A percentile compares a stretch with the other conserved stretches of the same genome.
Evolutionary conservation across 768 basidiomycete genomes (phyloP).

Genomic region (Sarcodon aspratus): DNA sequence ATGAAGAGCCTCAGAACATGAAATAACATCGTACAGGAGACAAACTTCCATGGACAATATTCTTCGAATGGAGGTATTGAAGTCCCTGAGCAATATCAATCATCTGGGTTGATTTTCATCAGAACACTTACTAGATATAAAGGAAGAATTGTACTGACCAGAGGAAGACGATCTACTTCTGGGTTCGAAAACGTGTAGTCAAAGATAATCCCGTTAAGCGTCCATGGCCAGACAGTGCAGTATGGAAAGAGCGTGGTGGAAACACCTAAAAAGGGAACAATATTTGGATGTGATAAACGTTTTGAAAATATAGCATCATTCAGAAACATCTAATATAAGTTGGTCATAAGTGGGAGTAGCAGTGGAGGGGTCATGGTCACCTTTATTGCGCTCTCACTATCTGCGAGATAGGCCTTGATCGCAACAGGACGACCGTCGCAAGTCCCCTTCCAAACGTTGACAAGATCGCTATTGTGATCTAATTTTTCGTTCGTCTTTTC

Average conservation of each 20-base stretch:
- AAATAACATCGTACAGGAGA: too few relatives aligned
- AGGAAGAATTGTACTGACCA: not conserved
- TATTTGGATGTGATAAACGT: constrained; percentile 5
- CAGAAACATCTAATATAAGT: not conserved
- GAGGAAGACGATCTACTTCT: not conserved
- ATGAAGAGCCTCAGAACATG: too few relatives aligned
- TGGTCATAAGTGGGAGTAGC: too few relatives aligned
- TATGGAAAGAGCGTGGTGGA: too few relatives aligned
- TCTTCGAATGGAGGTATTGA: too few relatives aligned
- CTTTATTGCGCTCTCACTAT: too few relatives aligned
- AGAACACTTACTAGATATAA: not conserved
- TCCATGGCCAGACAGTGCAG: not conserved
- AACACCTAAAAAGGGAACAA: constrained; percentile 8
- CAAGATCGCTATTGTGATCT: not conserved
- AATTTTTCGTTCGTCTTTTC: not conserved
- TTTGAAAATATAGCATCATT: not conserved
- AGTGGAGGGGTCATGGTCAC: too few relatives aligned
- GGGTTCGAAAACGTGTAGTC: not conserved
- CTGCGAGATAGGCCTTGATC: not conserved
- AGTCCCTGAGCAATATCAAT: too few relatives aligned
- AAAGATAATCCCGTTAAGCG: not conserved
- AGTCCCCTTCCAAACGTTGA: not conserved
- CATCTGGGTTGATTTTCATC: too few relatives aligned
- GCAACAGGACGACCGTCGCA: not conserved
- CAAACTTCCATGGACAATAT: too few relatives aligned